Evolutionary conservation across 2,329 filamentous ascomycete species (phyloP).

Genomic region (Epichloe sibirici): DNA sequence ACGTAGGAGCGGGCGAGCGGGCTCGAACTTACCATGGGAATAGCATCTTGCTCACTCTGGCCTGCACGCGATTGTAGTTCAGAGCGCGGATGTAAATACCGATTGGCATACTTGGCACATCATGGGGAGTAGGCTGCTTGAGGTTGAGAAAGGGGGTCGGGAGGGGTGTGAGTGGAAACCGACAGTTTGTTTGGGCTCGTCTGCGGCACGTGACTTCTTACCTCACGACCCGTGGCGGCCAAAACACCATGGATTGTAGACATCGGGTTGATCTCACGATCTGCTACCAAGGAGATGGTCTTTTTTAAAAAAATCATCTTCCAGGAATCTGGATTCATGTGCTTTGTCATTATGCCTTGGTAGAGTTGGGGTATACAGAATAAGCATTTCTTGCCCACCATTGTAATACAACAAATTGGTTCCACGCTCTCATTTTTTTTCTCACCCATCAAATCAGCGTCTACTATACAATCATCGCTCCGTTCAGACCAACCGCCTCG

Average conservation of each 20-base stretch:
- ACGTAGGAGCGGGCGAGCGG: background rate
- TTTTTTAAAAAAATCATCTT: background rate
- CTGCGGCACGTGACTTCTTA: background rate
- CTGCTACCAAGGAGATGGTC: too few species aligned
- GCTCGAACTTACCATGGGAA: background rate
- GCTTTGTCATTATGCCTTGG: background rate
- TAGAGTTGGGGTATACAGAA: conserved; percentile 3
- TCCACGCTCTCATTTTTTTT: background rate
- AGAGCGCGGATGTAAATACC: too few species aligned
- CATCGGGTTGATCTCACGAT: too few species aligned
- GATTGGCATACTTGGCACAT: too few species aligned
- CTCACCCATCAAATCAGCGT: too few species aligned
- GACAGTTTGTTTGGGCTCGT: background rate
- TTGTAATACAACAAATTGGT: conserved; percentile 1
- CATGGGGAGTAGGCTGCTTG: background rate
- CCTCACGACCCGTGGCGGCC: too few species aligned
- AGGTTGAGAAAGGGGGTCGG: background rate
- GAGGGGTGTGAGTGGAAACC: background rate
- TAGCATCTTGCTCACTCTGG: background rate
- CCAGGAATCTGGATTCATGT: too few species aligned
- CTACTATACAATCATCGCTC: conserved; percentile 21
- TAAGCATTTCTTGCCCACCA: background rate
- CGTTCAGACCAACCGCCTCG: conserved; percentile 47
- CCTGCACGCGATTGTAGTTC: background rate
- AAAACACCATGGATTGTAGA: background rate